Conservation (phyloP, 495 filamentous ascomycete species). For the Bacidia gigantensis region DNA sequence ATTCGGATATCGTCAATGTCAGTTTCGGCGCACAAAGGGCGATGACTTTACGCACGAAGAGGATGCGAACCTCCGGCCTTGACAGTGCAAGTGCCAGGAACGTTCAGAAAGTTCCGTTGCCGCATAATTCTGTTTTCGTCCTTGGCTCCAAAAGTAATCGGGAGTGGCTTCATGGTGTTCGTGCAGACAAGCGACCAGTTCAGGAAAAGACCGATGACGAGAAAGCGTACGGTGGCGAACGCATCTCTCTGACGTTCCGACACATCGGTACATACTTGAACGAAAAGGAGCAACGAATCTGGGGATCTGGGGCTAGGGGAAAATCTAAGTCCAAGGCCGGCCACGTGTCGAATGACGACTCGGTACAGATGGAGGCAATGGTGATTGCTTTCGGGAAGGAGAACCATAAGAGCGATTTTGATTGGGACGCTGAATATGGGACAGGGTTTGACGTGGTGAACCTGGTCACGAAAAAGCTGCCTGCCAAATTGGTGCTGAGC, state of each 20-base stretch:
- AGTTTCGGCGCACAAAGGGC: slow-evolving; percentile 82
- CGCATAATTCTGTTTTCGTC: slow-evolving; percentile 78
- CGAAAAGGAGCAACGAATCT: slow-evolving; percentile 49
- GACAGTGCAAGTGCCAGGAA: slow-evolving; percentile 25
- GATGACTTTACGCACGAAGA: slow-evolving; percentile 83
- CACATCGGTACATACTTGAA: slow-evolving; percentile 76
- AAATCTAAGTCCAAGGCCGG: slow-evolving; percentile 48
- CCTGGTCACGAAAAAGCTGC: slow-evolving; percentile 31
- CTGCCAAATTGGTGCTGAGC: slow-evolving; percentile 37
- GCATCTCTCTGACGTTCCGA: slow-evolving; percentile 89
- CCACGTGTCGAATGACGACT: slow-evolving; percentile 53
- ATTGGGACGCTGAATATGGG: slow-evolving; percentile 72
- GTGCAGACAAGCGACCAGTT: slow-evolving; percentile 62
- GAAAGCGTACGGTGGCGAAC: slow-evolving; percentile 53
- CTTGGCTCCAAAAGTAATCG: slow-evolving; percentile 72
- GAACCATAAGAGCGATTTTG: slow-evolving; percentile 60
- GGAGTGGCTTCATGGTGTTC: slow-evolving; percentile 81
- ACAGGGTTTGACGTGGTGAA: slow-evolving; percentile 80
- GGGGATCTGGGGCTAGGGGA: slow-evolving; percentile 75
- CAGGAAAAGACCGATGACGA: slow-evolving; percentile 55
- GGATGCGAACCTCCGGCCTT: slow-evolving; percentile 26
- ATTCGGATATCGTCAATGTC: slow-evolving; percentile 77
- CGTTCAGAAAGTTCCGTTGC: slow-evolving; percentile 56
- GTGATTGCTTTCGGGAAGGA: slow-evolving; percentile 73
- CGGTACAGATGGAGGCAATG: slow-evolving; percentile 44